A percentile compares a stretch with the other conserved stretches of the same genome.
phyloP scores from a whole-genome alignment of 495 filamentous ascomycete genomes.

The Hypoxylon fuscum region DNA sequence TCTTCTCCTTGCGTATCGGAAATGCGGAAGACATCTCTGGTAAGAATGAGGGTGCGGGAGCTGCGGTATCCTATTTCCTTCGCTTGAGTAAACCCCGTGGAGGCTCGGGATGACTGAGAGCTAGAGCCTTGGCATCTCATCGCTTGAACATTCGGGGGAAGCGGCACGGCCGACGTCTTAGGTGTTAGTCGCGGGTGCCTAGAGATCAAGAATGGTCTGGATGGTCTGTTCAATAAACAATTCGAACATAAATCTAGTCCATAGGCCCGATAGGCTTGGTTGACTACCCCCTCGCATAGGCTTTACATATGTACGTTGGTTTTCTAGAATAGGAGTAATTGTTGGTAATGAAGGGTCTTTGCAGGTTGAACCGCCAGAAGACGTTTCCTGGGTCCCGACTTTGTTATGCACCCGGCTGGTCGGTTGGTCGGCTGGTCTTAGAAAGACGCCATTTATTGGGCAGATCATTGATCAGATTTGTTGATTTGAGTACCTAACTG shows the following conservation, averaged over 20 bases:
- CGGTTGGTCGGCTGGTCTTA: too few relatives aligned
- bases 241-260: too few relatives aligned
- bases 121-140: too few relatives aligned
- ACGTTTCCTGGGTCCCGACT: not conserved
- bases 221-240: not conserved
- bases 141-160: not conserved
- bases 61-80: too few relatives aligned
- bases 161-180: not conserved
- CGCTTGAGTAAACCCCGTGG: too few relatives aligned
- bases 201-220: not conserved
- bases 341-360: not conserved
- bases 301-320: not conserved
- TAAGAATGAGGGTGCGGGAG: too few relatives aligned
- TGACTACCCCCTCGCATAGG: not conserved
- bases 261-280: not conserved
- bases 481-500: not conserved
- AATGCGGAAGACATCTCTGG: too few relatives aligned
- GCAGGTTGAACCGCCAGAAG: not conserved
- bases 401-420: not conserved
- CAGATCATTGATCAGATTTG: constrained; percentile 7
- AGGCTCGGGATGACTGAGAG: too few relatives aligned
- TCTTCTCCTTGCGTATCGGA: not conserved
- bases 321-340: not conserved
- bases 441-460: too few relatives aligned
- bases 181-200: not conserved